phyloP scores from a whole-genome alignment of 768 basidiomycete genomes.

The Hirschioporus abietinus region DNA sequence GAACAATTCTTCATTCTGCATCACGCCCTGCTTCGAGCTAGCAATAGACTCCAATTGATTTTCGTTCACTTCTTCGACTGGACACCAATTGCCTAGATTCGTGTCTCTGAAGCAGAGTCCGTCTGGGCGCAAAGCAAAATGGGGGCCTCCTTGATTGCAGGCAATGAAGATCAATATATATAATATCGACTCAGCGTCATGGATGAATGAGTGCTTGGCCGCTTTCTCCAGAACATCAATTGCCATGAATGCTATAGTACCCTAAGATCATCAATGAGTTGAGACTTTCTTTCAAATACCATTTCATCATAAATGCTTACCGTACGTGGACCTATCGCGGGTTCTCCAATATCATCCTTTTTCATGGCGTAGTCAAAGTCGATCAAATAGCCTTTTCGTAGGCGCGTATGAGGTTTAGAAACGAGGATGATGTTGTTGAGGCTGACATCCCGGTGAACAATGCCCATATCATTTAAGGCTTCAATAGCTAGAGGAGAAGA shows the following conservation, averaged over 20 bases:
- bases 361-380: constrained; percentile 1
- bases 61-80: neutral
- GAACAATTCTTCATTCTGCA: neutral
- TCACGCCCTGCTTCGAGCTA: neutral
- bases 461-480: neutral
- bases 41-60: neutral
- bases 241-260: neutral
- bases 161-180: neutral
- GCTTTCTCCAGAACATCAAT: neutral
- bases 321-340: neutral
- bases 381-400: neutral
- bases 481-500: neutral
- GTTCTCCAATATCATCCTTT: neutral
- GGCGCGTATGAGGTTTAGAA: too few relatives aligned
- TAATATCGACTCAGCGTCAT: neutral
- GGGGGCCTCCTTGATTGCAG: neutral
- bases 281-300: neutral
- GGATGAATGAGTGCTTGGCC: neutral
- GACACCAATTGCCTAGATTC: neutral
- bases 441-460: neutral
- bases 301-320: neutral
- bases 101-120: neutral
- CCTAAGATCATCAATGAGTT: neutral
- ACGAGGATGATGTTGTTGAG: constrained; percentile 1
- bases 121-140: neutral